Percentiles rank a stretch among this genome's conserved stretches.
Conservation (phyloP, 768 basidiomycete genomes). For the Kwoniella sp. region DNA sequence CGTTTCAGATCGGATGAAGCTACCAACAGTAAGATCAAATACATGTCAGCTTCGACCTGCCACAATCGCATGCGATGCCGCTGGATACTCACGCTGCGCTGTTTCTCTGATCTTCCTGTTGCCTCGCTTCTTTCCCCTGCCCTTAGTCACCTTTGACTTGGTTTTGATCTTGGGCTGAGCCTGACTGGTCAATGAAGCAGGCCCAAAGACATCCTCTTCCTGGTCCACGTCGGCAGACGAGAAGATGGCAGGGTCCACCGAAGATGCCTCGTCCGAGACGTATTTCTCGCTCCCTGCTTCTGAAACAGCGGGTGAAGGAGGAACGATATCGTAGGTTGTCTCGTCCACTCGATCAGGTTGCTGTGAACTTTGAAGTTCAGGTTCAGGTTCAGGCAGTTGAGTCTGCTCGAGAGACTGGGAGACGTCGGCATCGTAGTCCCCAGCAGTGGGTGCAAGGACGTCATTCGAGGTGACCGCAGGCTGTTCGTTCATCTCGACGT, state of each 20-base stretch:
- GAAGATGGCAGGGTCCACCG: neutral
- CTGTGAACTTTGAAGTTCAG: neutral
- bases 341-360: slow-evolving; percentile 5
- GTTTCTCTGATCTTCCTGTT: neutral
- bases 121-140: slow-evolving; percentile 8
- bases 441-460: neutral
- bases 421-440: slow-evolving; percentile 44
- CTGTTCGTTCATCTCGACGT: slow-evolving; percentile 5
- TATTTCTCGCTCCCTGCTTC: slow-evolving; percentile 1
- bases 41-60: neutral
- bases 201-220: slow-evolving; percentile 41
- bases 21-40: neutral
- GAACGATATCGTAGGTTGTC: slow-evolving; percentile 10
- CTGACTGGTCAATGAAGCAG: slow-evolving; percentile 15
- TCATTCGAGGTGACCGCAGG: neutral
- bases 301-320: slow-evolving; percentile 17
- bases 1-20: slow-evolving; percentile 18
- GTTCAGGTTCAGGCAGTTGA: neutral
- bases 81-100: too few species aligned
- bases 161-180: neutral
- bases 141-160: slow-evolving; percentile 12
- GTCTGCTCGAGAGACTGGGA: slow-evolving; percentile 27
- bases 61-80: too few species aligned
- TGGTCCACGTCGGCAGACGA: neutral
- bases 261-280: slow-evolving; percentile 13